A percentile compares a stretch with the other conserved stretches of the same genome.
These are phyloP conservation scores for Talaromyces funiculosus DNA, from an alignment of 2,329 filamentous ascomycete species.

Conservation along the genomic window DNA sequence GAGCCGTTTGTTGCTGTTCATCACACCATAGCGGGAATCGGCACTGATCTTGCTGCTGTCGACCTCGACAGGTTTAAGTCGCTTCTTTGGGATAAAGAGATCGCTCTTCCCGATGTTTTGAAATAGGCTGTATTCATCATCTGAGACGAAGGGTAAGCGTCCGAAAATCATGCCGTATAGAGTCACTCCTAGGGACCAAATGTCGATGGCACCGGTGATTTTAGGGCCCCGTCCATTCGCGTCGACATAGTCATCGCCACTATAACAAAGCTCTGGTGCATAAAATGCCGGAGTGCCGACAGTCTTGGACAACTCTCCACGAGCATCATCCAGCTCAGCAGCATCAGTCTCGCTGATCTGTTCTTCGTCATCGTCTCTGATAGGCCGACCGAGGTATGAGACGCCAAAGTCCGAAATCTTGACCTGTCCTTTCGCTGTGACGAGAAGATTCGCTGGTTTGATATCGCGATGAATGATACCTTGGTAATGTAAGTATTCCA, in stretches of 20 bases:
- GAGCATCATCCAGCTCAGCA: slow-evolving; percentile 81
- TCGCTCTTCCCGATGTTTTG: slow-evolving; percentile 85
- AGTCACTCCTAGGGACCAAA: slow-evolving; percentile 95
- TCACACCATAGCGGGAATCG: slow-evolving; percentile 33
- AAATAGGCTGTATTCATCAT: slow-evolving; percentile 90
- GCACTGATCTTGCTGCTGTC: slow-evolving; percentile 16
- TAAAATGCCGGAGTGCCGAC: slow-evolving; percentile 97
- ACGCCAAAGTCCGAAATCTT: slow-evolving; percentile 99
- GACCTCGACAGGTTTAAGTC: slow-evolving; percentile 65
- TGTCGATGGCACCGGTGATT: slow-evolving; percentile 89
- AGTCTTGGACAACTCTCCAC: slow-evolving; percentile 87
- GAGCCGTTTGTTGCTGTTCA: slow-evolving; percentile 63
- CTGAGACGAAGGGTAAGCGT: slow-evolving; percentile 84
- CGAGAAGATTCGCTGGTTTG: slow-evolving; percentile 84
- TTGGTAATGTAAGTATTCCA: slow-evolving; percentile 89
- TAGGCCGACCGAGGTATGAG: slow-evolving; percentile 87
- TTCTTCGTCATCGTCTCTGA: slow-evolving; percentile 73
- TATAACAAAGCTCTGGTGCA: slow-evolving; percentile 91
- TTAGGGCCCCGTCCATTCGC: slow-evolving; percentile 56
- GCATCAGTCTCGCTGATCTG: slow-evolving; percentile 77
- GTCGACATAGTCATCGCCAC: slow-evolving; percentile 58
- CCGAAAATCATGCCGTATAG: slow-evolving; percentile 93
- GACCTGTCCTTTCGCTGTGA: slow-evolving; percentile 75
- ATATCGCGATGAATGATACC: slow-evolving; percentile 81
- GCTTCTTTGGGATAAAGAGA: slow-evolving; percentile 77